Base-by-base conservation (phyloP, 176 grass and related monocot species). In the Rhipidocladum racemiflorum region DNA sequence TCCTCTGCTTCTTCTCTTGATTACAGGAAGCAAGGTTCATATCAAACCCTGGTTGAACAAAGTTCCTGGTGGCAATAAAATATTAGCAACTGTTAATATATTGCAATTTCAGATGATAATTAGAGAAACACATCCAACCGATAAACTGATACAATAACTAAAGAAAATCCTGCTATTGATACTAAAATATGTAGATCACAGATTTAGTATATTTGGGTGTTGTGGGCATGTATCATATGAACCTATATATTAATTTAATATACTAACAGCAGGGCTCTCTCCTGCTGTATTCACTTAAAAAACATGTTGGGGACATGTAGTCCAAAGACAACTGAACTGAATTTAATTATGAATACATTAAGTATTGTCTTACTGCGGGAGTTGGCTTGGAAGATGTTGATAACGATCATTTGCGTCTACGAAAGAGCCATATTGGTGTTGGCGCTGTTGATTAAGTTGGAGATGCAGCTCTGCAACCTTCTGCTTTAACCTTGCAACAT, bases 391-490 rank as follows among this genome's bases (percentile, higher is more conserved):
- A 88, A 93, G 82, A 56, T 88, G 75, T 49, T 95, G 90, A 70
- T 69, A 85, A 43, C 81, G 74, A 77, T 91, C 89, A 64, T 82
- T 82, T 46, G 75, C 61, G 70, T 93, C 86, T 63, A 48, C 34
- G 0, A 85, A 51, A 73, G 97, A 91, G 68, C 87, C 89, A 65
- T 96, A 83, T 29, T 95, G 89, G 74, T 96, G 88, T 46, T 93
- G 91, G n/a, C 80, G 85, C 25, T 99, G 97, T 83, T 96, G 97
- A 76, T 90, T 99, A 74, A 99, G 89, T 93, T 99, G 97, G 68
- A 96, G 77, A 79, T 99, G 97, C 25, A 99, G 87, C 85, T 99
- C 97, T 35, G 91, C 94, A 42, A 97, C 91, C 84, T 97, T 97
- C 80, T 97, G 91, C 74, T 91, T 97, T 68, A 97, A 80, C 76